Evolutionary conservation across 345 rosid species (phyloP), one percentile per base, ranked within the genome.

Genomic region (Aquilaria sinensis): DNA sequence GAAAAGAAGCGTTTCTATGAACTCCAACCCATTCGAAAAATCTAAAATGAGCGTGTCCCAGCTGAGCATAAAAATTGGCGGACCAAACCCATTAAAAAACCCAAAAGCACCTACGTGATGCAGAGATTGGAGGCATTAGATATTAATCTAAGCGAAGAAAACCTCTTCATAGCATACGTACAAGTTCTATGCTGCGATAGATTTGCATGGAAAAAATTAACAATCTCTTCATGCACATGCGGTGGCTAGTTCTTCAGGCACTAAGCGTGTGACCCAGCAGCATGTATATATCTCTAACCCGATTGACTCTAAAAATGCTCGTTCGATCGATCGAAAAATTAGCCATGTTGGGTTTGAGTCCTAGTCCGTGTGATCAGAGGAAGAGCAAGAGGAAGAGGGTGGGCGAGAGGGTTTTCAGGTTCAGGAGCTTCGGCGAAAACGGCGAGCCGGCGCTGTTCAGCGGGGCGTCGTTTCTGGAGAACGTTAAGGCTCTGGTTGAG

Each of bases 371-470:
- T 73, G 45, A 80, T 33, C 53, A 5, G 56, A 47, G 15, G 41
- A 63, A 1, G 48, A 87, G 78, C 79, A 93, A 83, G 72, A 86
- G 97, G 66, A 93, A 79, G 81, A 87, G 89, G 85, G 6, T 37
- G 43, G 88, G 80, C 50, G 67, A 70, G 68, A 84, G 81, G 70
- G 84, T 73, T 52, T 93, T 87, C 29, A 79, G 84, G 76, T 82
- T 93, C 72, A 88, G 81, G 78, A 80, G 64, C 4, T 93, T 93
- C 52, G 91, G 94, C 30, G 90, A 82, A 50, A 43, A 80, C 31
- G 96, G 98, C 3, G 78, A 79, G 66, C 98, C 96, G 8, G 71
- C 77, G 33, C 87, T 84, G 79, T 79, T 86, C 54, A 78, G 80
- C 31, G 41, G 12, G 37, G 79, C 82, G 32, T 75, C 85, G 15